Conservation (phyloP, 805 yeast genomes). For the Metschnikowia anglica region DNA sequence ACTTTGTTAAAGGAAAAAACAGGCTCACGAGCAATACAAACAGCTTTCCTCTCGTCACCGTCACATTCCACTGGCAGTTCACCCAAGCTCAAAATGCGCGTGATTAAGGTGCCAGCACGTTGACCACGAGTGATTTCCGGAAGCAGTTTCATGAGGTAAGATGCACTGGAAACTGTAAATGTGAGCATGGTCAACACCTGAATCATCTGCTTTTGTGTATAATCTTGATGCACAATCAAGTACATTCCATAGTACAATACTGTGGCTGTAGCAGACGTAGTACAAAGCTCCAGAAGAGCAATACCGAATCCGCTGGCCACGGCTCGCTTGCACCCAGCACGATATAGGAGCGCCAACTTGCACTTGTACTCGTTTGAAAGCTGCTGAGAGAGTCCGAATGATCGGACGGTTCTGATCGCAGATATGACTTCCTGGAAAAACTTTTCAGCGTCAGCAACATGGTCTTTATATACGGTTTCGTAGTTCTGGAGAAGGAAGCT, state of each 20-base stretch:
- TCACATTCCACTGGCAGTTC: constrained; percentile 35
- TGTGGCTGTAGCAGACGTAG: constrained; percentile 64
- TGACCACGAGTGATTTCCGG: constrained; percentile 83
- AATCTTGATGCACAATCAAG: constrained; percentile 59
- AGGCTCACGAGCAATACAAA: constrained; percentile 23
- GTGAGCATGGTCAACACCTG: constrained; percentile 69
- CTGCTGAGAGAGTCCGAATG: constrained; percentile 50
- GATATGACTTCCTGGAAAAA: constrained; percentile 50
- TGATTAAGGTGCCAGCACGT: constrained; percentile 58
- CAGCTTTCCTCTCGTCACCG: neutral
- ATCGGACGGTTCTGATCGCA: constrained; percentile 63
- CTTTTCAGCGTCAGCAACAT: constrained; percentile 55
- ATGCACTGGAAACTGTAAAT: constrained; percentile 68
- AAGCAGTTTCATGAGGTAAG: constrained; percentile 57
- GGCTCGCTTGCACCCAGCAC: constrained; percentile 52
- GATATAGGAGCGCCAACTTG: constrained; percentile 31
- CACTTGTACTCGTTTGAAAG: constrained; percentile 43
- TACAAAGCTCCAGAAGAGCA: constrained; percentile 53
- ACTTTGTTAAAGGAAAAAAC: constrained; percentile 47
- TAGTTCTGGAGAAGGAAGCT: constrained; percentile 49
- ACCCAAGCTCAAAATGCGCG: constrained; percentile 37
- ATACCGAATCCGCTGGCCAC: constrained; percentile 65
- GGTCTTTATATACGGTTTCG: constrained; percentile 61
- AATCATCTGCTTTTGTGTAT: constrained; percentile 57
- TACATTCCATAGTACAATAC: constrained; percentile 77